Evolutionary conservation across 306 rosid genomes (phyloP).

Genomic region (Hippophae gyantsensis): DNA sequence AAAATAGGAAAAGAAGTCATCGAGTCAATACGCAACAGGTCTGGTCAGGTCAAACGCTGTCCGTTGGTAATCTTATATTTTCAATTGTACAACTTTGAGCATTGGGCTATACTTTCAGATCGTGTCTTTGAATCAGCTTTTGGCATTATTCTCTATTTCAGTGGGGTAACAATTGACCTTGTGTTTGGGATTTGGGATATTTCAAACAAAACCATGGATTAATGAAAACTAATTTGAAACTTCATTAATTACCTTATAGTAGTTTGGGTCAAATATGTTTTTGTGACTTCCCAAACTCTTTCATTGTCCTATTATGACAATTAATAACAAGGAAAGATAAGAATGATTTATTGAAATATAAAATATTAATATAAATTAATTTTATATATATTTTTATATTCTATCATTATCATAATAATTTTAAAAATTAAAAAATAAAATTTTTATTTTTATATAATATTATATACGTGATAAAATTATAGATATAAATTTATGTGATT

Average conservation of each 20-base stretch:
- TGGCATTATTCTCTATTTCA: conserved; percentile 6
- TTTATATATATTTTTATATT: no score
- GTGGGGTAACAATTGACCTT: conserved; percentile 18
- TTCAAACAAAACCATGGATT: conserved; percentile 14
- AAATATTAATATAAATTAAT: no score
- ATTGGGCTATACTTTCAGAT: conserved; percentile 6
- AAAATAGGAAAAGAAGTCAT: background rate
- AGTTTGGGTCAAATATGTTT: conserved; percentile 6
- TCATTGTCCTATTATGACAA: background rate
- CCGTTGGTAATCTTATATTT: background rate
- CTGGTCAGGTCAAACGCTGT: conserved; percentile 18
- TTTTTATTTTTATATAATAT: no score
- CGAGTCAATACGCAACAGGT: conserved; percentile 27
- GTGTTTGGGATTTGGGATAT: conserved; percentile 27
- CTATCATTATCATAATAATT: no score
- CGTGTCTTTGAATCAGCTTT: conserved; percentile 15
- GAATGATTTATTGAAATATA: no score
- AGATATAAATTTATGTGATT: no score
- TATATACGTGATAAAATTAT: no score
- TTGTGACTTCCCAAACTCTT: conserved; percentile 1
- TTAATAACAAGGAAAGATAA: background rate
- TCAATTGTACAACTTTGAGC: conserved; percentile 13
- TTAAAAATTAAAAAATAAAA: no score
- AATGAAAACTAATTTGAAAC: conserved; percentile 8
- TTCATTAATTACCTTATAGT: conserved; percentile 2